Conservation (phyloP, 2,329 filamentous ascomycete species). For the Teratosphaeria pseudoeucalypti region DNA sequence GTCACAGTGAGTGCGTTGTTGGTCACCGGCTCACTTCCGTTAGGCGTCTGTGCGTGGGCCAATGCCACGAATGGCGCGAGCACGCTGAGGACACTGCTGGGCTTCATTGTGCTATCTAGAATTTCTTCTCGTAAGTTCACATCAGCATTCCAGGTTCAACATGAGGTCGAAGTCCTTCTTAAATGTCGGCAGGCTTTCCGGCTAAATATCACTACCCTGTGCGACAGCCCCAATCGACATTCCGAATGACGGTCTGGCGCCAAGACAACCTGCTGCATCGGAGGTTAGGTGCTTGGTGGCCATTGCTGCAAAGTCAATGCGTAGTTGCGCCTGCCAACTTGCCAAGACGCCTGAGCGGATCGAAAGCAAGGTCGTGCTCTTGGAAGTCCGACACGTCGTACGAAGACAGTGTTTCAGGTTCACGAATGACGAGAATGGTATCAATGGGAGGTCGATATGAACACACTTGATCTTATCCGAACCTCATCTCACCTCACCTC, state of each 20-base stretch:
- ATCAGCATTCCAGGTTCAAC: not conserved
- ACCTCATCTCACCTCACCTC: too few relatives aligned
- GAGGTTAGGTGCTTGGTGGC: not conserved
- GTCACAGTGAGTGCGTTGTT: not conserved
- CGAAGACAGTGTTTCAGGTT: not conserved
- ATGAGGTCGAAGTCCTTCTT: too few relatives aligned
- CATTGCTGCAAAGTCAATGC: not conserved
- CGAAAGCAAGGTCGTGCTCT: slow-evolving; percentile 2
- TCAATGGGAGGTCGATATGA: too few relatives aligned
- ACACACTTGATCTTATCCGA: too few relatives aligned
- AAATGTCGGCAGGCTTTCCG: not conserved
- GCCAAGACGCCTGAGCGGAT: not conserved
- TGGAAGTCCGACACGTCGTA: slow-evolving; percentile 2
- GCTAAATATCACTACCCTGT: not conserved
- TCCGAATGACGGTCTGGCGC: not conserved
- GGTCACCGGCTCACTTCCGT: not conserved
- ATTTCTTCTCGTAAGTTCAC: not conserved
- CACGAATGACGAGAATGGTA: too few relatives aligned
- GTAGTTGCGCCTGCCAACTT: not conserved
- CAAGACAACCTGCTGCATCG: not conserved
- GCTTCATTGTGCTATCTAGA: not conserved
- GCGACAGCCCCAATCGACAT: not conserved
- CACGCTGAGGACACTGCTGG: not conserved
- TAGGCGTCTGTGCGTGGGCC: not conserved
- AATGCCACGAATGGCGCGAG: not conserved